These are phyloP conservation scores for Fraxinus paxiana DNA, from an alignment of 305 asterid species.

Conservation along the genomic window DNA sequence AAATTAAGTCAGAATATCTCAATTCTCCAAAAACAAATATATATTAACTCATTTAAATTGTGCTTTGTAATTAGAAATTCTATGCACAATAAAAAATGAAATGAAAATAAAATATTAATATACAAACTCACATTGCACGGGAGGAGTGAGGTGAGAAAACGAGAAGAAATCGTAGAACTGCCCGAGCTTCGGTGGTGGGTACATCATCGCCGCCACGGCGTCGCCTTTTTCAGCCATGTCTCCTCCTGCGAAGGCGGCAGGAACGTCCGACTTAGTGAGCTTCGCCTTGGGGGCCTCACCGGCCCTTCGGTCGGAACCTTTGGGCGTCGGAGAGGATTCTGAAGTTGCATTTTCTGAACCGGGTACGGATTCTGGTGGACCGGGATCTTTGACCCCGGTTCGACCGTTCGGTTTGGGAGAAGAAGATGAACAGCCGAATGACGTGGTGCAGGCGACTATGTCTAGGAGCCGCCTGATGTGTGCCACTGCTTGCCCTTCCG, in stretches of 20 bases:
- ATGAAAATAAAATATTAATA: not conserved
- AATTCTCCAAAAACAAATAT: not conserved
- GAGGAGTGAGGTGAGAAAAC: slow-evolving; percentile 73
- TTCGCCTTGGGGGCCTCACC: slow-evolving; percentile 35
- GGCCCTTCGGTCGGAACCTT: slow-evolving; percentile 35
- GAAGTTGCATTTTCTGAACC: slow-evolving; percentile 32
- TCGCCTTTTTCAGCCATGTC: slow-evolving; percentile 51
- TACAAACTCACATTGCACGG: slow-evolving; percentile 65
- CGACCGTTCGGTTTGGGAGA: slow-evolving; percentile 44
- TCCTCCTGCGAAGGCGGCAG: slow-evolving; percentile 27
- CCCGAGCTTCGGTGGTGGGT: slow-evolving; percentile 77
- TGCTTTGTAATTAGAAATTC: not conserved
- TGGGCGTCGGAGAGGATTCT: slow-evolving; percentile 33
- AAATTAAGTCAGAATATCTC: not conserved
- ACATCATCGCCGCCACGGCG: slow-evolving; percentile 50
- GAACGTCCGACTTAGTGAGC: slow-evolving; percentile 35
- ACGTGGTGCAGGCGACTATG: slow-evolving; percentile 66
- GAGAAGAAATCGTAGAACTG: slow-evolving; percentile 84
- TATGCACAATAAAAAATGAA: not conserved
- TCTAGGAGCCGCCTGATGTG: slow-evolving; percentile 70
- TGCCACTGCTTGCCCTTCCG: slow-evolving; percentile 56
- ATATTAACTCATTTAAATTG: not conserved
- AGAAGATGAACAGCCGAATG: slow-evolving; percentile 52
- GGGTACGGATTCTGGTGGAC: slow-evolving; percentile 27
- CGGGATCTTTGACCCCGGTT: slow-evolving; percentile 40